Evolutionary conservation across 805 yeast species (phyloP), one percentile per base, ranked within the genome.

Genomic region (Nakazawaea ishiwadae): DNA sequence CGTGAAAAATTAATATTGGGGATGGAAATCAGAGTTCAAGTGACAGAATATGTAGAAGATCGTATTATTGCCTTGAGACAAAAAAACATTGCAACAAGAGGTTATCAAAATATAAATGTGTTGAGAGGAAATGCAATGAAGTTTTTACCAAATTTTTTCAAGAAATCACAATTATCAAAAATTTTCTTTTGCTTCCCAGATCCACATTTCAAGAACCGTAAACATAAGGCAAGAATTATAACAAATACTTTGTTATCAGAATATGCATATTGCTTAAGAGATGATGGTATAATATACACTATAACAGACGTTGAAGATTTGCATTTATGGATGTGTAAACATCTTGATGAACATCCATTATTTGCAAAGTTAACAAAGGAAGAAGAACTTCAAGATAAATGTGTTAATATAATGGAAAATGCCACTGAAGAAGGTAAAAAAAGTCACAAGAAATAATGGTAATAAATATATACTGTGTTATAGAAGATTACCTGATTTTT

Each of bases 171-270:
- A 59, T 66, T 90, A 39, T 77, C 82, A 26, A 93, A 91, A 69
- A 86, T 93, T 76, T 93, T 93, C 66, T 93, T 93, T 68, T 93
- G 99, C 62, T 93, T 93, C 75, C 99, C 99, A n/a, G 99, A 93
- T 63, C 99, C 99, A 6, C 99, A 93, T 62, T 93, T 93, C 71
- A 93, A 93, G 60, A 95, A 88, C 63, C 75, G 98, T 57, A 93
- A 93, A 59, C 99, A 93, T 65, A 93, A 93, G 71, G 97, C 97
- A 5, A 75, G 99, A 68, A 93, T 93, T 56, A 77, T 93, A 50
- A 90, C 99, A 41, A 82, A 80, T 50, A 91, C 98, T 2, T 67
- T 93, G 47, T 69, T 89, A 42, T 75, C 91, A 21, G 99, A 93
- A 62, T 93, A 93, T 59, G 98, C 99, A 3, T 93, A 78, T 56